Base-by-base conservation (phyloP, 257 asterid species). In the Ligustrum vulgare region DNA sequence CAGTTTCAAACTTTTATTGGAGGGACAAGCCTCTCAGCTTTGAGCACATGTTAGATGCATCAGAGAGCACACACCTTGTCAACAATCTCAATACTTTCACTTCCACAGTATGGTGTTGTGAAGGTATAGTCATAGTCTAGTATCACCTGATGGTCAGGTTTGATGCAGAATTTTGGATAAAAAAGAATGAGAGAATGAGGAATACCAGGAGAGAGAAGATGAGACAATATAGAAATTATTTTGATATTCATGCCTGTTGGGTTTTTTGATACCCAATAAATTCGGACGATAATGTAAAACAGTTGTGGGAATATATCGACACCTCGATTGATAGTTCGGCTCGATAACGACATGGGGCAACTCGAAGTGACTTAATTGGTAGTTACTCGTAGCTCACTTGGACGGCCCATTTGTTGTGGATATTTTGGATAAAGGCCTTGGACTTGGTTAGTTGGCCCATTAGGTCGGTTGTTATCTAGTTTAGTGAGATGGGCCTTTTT, bases 91-190 rank as follows among this genome's bases (percentile, higher is more conserved):
- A 87, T 79, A 78, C 71, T 69, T 82, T 76, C 87, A 80, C 97
- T 89, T 77, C 99, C 98, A 69, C 85, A 71, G 78, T 93, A 95
- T 70, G 97, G 99, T 68, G 98, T 95, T 64, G 98, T 93, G 90
- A 95, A 95, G 45, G 98, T 95, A 82, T 93, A 95, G 79, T 95
- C 99, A 80, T 93, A 95, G 78, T 95, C 98, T 80, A 93, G 88
- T 81, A 91, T 86, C 86, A 95, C 89, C 90, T 90, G 89, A 74
- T 91, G 90, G 36, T 89, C 78, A 34, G 98, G 97, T 79, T 91
- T 86, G 86, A 98, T 95, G 89, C 89, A 80, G 69, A 73, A 74
- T 66, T 31, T 67, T 68, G 73, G 74, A 76, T 71, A 16, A 81
- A 78, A 70, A 80, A 75, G 18, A 23, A 79, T 67, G 77, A 72